Conservation (phyloP, 306 rosid species). For the Fragaria vesca region DNA sequence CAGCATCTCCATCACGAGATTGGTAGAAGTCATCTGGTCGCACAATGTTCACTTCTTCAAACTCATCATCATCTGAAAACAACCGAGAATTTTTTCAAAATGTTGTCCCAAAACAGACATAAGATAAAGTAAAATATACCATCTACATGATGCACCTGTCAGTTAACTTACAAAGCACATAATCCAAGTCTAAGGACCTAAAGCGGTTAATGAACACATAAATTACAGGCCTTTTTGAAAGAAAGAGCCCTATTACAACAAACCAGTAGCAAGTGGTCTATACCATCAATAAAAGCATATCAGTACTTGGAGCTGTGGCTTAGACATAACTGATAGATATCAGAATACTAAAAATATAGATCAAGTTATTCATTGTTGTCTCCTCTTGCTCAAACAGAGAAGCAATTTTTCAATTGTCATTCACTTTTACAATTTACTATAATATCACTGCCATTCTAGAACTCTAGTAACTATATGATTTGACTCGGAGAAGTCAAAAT, state of each 20-base stretch:
- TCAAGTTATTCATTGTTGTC: not conserved
- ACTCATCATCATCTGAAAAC: constrained; percentile 70
- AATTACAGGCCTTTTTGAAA: constrained; percentile 2
- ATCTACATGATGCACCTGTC: not conserved
- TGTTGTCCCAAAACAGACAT: constrained; percentile 6
- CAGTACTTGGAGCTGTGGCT: too few species aligned
- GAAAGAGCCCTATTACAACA: not conserved
- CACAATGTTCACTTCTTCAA: constrained; percentile 72
- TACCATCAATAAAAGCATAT: not conserved
- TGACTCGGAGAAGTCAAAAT: not conserved
- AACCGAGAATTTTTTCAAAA: constrained; percentile 8
- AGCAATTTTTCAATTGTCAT: not conserved
- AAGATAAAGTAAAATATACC: not conserved
- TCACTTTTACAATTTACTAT: not conserved
- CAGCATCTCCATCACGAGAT: constrained; percentile 62
- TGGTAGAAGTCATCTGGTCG: constrained; percentile 68
- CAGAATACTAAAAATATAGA: too few species aligned
- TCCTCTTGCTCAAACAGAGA: not conserved
- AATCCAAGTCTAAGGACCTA: not conserved
- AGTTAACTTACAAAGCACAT: not conserved
- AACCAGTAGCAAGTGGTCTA: not conserved
- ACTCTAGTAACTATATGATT: not conserved
- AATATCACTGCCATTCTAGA: not conserved
- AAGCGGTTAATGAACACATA: not conserved
- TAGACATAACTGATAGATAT: too few species aligned